Conservation (phyloP, 2,329 filamentous ascomycete genomes). For the Beauveria sp. region DNA sequence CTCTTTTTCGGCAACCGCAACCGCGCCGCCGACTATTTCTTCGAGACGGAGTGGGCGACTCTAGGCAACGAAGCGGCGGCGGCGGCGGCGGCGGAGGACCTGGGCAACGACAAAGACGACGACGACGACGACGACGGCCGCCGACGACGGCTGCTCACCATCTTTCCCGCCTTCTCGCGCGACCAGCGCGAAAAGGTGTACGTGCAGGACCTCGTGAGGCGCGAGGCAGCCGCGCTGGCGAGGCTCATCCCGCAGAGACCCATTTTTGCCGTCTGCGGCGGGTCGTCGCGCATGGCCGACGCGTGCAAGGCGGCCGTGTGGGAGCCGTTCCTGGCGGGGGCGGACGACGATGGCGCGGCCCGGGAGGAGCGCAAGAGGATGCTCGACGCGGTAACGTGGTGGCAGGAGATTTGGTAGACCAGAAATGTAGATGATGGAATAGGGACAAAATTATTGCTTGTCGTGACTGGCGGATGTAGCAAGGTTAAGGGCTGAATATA, state of each 20-base stretch:
- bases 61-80: conserved; percentile 11
- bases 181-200: conserved; percentile 44
- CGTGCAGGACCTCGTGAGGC: conserved; percentile 46
- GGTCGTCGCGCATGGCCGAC: conserved; percentile 50
- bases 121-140: no score
- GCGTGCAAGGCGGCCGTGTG: conserved; percentile 45
- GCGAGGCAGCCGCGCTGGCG: conserved; percentile 28
- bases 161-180: conserved; percentile 42
- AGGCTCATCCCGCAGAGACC: conserved; percentile 30
- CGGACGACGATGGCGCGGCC: conserved; percentile 24
- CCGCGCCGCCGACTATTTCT: conserved; percentile 69
- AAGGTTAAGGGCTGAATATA: neutral
- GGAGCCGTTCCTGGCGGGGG: conserved; percentile 35
- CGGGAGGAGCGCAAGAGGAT: conserved; percentile 31
- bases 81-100: neutral
- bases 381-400: conserved; percentile 34
- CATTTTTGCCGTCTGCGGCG: conserved; percentile 48
- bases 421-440: neutral
- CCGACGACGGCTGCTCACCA: conserved; percentile 16
- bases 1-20: conserved; percentile 86
- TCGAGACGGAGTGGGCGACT: conserved; percentile 62
- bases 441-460: neutral
- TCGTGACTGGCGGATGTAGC: no score
- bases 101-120: neutral
- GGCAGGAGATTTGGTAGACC: conserved; percentile 52